Conservation (phyloP, 306 rosid genomes). For the Trifolium pratense region DNA sequence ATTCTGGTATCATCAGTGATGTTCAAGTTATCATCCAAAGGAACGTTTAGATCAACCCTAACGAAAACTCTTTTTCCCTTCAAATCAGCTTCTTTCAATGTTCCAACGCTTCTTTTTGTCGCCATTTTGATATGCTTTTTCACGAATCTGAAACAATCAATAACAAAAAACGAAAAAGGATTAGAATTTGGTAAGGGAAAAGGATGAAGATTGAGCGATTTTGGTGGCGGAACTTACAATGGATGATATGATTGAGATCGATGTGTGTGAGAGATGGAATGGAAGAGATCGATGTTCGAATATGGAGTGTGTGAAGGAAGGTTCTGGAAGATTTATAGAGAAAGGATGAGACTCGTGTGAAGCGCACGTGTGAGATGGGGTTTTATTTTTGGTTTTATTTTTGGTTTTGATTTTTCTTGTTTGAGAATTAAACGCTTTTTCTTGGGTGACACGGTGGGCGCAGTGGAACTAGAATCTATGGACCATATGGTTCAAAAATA, state of each 20-base stretch:
- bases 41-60: slow-evolving; percentile 94
- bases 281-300: slow-evolving; percentile 8
- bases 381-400: not conserved
- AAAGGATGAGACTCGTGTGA: slow-evolving; percentile 20
- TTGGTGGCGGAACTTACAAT: slow-evolving; percentile 36
- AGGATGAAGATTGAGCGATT: not conserved
- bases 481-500: no score
- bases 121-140: slow-evolving; percentile 53
- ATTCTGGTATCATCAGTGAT: slow-evolving; percentile 94
- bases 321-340: slow-evolving; percentile 42
- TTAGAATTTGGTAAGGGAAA: not conserved
- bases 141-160: slow-evolving; percentile 17
- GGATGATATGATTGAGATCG: not conserved
- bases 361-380: slow-evolving; percentile 35
- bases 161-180: not conserved
- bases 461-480: slow-evolving; percentile 31
- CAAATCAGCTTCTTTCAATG: slow-evolving; percentile 85
- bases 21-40: slow-evolving; percentile 76
- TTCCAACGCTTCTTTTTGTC: slow-evolving; percentile 85
- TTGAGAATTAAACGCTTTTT: not conserved
- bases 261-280: not conserved
- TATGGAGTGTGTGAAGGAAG: not conserved
- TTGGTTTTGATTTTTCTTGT: not conserved
- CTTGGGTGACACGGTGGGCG: slow-evolving; percentile 40
- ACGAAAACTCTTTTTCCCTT: slow-evolving; percentile 90